Evolutionary conservation across 2,329 filamentous ascomycete species (phyloP), one percentile per base, ranked within the genome.

Genomic region (Aureobasidium sp.): DNA sequence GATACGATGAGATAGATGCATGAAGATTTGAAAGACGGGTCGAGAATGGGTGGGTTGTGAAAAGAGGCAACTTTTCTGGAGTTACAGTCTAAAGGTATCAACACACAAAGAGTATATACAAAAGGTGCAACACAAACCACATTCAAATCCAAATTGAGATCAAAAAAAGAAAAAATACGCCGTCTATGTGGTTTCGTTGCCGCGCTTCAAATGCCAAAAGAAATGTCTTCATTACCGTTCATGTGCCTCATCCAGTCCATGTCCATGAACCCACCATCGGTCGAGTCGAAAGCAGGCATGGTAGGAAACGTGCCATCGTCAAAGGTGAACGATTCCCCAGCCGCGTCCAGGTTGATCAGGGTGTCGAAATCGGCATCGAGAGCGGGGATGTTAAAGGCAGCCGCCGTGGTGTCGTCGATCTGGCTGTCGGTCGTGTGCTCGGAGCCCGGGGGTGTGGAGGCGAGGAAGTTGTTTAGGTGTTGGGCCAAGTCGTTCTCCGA

Each of bases 381-480:
- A 13, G 70, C 69, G 0, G 53, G 62, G 8, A 62, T 61, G 40
- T 60, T 60, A 51, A 67, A 62, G 17, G 61, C 55, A 42, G 59
- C 46, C n/a, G 40, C 31, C n/a, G 46, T 62, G 10, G 43, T 49
- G 3, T 58, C 42, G 29, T 42, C 46, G 8, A 49, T 49, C 37
- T 57, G 61, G 37, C 49, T 66, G 61, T 53, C 62, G 45, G 62
- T 60, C 25, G 62, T 40, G 33, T 58, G 40, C 53, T 63, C 53
- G 5, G 70, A 77, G 31, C 77, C 74, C 2, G 78, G 78, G 3
- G 78, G 78, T 1, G 77, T 79, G 38, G 75, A 76, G 11, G 77
- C 77, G n/a, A 80, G 74, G 72, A 78, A 80, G 1, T 73, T 75
- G 67, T 78, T 77, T 25, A 80, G 70, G 33, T 75, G 72, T 27